A percentile compares a stretch with the other conserved stretches of the same genome.
These are phyloP conservation scores for Gaeumannomyces tritici DNA, from an alignment of 2,329 filamentous ascomycete species.

Conservation along the genomic window DNA sequence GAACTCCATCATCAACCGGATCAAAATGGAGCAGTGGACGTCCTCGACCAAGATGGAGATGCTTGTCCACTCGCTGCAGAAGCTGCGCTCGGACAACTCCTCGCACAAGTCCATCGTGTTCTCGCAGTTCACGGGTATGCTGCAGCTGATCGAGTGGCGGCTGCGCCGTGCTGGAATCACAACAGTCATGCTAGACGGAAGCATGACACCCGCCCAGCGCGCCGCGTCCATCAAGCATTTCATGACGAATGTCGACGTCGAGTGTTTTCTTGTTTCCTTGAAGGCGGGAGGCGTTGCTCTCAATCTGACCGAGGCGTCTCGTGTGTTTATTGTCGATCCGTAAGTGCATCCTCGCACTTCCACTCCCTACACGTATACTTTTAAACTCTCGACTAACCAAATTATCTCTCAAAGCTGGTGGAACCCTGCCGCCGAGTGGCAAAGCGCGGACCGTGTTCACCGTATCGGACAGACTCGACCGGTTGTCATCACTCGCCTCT, in stretches of 20 bases:
- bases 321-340: constrained; percentile 94
- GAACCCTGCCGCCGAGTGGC: constrained; percentile 99
- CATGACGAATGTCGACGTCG: constrained; percentile 89
- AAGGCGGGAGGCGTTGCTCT: constrained; percentile 94
- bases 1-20: constrained; percentile 94
- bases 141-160: constrained; percentile 95
- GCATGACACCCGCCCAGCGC: constrained; percentile 89
- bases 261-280: constrained; percentile 91
- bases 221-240: constrained; percentile 93
- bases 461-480: constrained; percentile 92
- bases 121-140: constrained; percentile 93
- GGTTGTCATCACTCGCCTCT: constrained; percentile 87
- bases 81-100: constrained; percentile 81
- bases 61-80: constrained; percentile 87
- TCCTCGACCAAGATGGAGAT: constrained; percentile 97
- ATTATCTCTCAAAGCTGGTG: constrained; percentile 63
- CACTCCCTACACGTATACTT: not conserved
- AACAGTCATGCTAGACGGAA: constrained; percentile 95
- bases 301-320: constrained; percentile 88
- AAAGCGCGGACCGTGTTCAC: constrained; percentile 87
- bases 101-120: constrained; percentile 97
- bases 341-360: constrained; percentile 40
- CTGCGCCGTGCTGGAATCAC: constrained; percentile 93
- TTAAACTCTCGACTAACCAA: constrained; percentile 11
- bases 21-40: constrained; percentile 98